Conservation (phyloP, 1,284 basidiomycete genomes). For the Ganoderma leucocontextum region DNA sequence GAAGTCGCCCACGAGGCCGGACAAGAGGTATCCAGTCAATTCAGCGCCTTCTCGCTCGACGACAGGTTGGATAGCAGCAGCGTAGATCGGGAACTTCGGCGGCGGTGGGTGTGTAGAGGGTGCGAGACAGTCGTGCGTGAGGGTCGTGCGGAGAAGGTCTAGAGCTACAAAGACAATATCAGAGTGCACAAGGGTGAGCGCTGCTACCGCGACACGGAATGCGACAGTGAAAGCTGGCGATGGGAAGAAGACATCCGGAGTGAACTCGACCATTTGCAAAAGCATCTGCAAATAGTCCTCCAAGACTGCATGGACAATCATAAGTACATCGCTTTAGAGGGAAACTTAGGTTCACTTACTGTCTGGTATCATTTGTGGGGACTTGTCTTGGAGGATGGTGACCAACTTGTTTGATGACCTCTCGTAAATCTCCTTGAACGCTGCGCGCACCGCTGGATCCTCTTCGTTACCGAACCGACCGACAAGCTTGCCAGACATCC, state of each 20-base stretch:
- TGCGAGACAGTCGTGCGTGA: constrained; percentile 76
- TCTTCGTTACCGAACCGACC: constrained; percentile 76
- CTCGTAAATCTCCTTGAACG: constrained; percentile 78
- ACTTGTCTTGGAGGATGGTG: constrained; percentile 70
- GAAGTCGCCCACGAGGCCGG: constrained; percentile 86
- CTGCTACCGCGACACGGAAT: constrained; percentile 78
- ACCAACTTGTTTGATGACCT: constrained; percentile 75
- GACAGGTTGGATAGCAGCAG: constrained; percentile 70
- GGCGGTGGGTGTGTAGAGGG: constrained; percentile 53
- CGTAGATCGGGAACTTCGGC: constrained; percentile 72
- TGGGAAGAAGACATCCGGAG: constrained; percentile 82
- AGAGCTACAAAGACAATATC: constrained; percentile 85
- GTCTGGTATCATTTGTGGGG: constrained; percentile 82
- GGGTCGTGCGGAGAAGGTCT: constrained; percentile 79
- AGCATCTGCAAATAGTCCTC: constrained; percentile 95
- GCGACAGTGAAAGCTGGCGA: constrained; percentile 80
- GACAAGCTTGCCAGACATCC: constrained; percentile 92
- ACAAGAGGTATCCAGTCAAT: constrained; percentile 76
- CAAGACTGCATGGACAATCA: constrained; percentile 67
- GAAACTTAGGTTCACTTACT: constrained; percentile 53
- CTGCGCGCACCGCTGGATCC: constrained; percentile 56
- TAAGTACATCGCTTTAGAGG: constrained; percentile 6
- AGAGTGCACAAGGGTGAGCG: constrained; percentile 81
- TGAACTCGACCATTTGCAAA: constrained; percentile 70
- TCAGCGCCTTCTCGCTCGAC: constrained; percentile 81